These are phyloP conservation scores for Umbilicus rupestris DNA, from an alignment of 164 flowering plant genomes.

Conservation along the genomic window DNA sequence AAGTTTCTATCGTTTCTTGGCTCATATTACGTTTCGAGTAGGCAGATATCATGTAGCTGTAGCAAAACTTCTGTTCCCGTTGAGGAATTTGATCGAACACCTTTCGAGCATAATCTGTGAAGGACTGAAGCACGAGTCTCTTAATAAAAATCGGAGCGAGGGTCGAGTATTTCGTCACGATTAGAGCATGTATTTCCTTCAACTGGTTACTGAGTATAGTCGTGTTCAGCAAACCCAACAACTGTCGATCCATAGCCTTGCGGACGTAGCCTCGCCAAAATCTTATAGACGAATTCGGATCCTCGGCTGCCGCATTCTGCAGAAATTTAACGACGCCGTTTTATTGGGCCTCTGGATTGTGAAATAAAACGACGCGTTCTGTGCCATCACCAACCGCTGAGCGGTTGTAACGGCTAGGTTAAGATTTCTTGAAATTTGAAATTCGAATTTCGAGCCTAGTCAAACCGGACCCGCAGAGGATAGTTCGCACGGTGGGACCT, in stretches of 20 bases:
- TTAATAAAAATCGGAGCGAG: constrained; percentile 18
- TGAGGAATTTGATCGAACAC: constrained; percentile 34
- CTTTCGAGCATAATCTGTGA: constrained; percentile 22
- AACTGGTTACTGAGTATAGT: constrained; percentile 17
- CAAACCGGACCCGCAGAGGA: not conserved
- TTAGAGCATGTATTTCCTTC: constrained; percentile 29
- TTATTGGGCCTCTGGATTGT: too few relatives aligned
- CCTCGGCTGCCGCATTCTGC: too few relatives aligned
- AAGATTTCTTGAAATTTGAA: not conserved
- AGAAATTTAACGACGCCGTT: too few relatives aligned
- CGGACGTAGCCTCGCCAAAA: too few relatives aligned
- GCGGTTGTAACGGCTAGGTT: not conserved
- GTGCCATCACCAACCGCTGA: not conserved
- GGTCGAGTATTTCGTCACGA: constrained; percentile 16
- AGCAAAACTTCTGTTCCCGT: constrained; percentile 19
- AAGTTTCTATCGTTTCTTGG: constrained; percentile 21
- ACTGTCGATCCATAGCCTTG: constrained; percentile 20
- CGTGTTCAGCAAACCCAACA: constrained; percentile 17
- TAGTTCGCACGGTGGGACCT: not conserved
- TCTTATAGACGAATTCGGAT: too few relatives aligned
- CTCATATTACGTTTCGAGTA: constrained; percentile 19
- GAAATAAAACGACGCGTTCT: not conserved
- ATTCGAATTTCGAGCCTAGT: not conserved
- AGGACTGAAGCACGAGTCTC: constrained; percentile 16
- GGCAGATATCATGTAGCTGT: constrained; percentile 19